phyloP scores from a whole-genome alignment of 2,329 filamentous ascomycete genomes.

The Leptographium procerum region DNA sequence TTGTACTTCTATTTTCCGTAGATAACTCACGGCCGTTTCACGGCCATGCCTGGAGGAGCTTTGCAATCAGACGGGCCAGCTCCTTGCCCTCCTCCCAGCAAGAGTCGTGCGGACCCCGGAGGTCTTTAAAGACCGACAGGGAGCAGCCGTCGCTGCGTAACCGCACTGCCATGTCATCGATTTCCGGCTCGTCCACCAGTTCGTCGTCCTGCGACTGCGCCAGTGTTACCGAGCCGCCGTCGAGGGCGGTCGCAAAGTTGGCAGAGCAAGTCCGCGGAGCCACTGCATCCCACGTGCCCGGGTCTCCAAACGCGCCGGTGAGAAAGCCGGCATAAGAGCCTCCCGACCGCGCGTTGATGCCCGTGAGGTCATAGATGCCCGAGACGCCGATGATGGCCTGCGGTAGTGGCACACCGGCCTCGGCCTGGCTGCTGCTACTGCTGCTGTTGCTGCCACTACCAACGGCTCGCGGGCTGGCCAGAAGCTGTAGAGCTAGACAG shows the following conservation, averaged over 20 bases:
- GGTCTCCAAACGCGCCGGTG: neutral
- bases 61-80: neutral
- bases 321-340: neutral
- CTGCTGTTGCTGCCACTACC: no score
- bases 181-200: neutral
- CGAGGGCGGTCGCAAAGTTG: neutral
- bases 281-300: neutral
- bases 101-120: neutral
- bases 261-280: neutral
- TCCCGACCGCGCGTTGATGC: neutral
- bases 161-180: neutral
- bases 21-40: no score
- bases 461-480: neutral
- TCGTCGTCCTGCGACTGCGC: neutral
- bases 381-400: neutral
- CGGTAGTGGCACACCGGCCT: neutral
- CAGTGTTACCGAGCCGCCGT: neutral
- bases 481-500: neutral
- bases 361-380: neutral
- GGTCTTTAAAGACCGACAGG: neutral
- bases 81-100: neutral
- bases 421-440: no score
- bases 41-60: neutral
- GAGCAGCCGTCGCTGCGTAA: neutral
- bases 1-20: no score